phyloP scores from a whole-genome alignment of 1,284 basidiomycete genomes.

The Malassezia japonica region DNA sequence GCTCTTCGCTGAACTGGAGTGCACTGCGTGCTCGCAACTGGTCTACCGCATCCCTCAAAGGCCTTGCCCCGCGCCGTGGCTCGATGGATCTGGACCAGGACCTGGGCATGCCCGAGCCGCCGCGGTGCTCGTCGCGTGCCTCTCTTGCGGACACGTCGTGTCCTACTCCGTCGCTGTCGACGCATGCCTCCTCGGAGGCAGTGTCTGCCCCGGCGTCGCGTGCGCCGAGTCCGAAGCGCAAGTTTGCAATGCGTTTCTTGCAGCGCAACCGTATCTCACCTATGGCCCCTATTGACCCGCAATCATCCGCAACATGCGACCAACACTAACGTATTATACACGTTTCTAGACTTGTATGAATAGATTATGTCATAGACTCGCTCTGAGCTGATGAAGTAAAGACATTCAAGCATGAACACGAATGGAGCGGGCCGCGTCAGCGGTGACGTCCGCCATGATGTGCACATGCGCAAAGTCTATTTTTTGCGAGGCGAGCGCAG shows the following conservation, averaged over 20 bases:
- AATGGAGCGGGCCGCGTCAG: neutral
- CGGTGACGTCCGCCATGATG: neutral
- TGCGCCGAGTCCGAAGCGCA: neutral
- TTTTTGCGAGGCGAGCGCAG: neutral
- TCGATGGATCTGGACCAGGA: neutral
- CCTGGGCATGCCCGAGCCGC: neutral
- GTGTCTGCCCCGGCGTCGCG: neutral
- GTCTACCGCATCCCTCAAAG: slow-evolving; percentile 1
- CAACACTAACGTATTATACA: neutral
- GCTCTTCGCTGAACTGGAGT: slow-evolving; percentile 7
- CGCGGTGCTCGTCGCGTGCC: neutral
- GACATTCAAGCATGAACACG: neutral
- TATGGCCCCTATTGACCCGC: neutral
- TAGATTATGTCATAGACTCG: neutral
- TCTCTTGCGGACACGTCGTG: neutral
- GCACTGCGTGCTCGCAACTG: neutral
- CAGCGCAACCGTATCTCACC: slow-evolving; percentile 14
- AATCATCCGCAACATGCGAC: neutral
- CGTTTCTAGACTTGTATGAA: neutral
- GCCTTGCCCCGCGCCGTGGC: neutral
- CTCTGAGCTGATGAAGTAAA: neutral
- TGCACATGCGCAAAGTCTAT: neutral
- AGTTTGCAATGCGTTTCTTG: slow-evolving; percentile 11
- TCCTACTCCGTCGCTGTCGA: neutral
- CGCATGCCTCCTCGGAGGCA: neutral